A percentile compares a stretch with the other conserved stretches of the same genome.
Conservation (phyloP, 2,329 filamentous ascomycete genomes). For the Fusarium foetens region DNA sequence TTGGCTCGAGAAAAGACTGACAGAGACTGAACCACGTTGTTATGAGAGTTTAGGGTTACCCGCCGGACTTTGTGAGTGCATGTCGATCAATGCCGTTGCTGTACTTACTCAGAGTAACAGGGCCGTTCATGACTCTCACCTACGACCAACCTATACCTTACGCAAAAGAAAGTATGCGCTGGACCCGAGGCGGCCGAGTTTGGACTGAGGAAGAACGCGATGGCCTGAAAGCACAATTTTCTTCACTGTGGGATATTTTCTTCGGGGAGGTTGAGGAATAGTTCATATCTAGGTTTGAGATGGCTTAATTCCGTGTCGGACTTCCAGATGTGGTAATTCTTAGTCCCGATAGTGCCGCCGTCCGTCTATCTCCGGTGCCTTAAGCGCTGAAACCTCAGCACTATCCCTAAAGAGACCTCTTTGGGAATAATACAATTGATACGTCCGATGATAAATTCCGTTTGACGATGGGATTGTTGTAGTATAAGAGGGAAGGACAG, state of each 20-base stretch:
- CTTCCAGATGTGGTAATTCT: background rate
- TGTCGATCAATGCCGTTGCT: accelerated
- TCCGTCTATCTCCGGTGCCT: background rate
- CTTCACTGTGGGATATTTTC: background rate
- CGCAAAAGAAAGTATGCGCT: background rate
- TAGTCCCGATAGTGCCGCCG: background rate
- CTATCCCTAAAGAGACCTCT: background rate
- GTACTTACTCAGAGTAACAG: background rate
- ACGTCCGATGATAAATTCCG: background rate
- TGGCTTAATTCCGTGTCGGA: background rate
- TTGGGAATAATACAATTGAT: background rate
- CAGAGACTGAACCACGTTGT: background rate
- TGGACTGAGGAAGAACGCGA: background rate
- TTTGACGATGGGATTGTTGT: accelerated
- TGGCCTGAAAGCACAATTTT: background rate
- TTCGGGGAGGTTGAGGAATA: background rate
- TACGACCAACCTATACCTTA: background rate
- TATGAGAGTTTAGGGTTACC: background rate
- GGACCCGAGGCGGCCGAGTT: accelerated
- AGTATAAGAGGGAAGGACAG: background rate
- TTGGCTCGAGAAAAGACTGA: background rate
- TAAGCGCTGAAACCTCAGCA: background rate
- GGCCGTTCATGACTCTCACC: background rate
- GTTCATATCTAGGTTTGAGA: background rate
- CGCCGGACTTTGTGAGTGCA: background rate